These are phyloP conservation scores for Biscutella laevigata DNA, from an alignment of 441 rosid species.

Conservation along the genomic window DNA sequence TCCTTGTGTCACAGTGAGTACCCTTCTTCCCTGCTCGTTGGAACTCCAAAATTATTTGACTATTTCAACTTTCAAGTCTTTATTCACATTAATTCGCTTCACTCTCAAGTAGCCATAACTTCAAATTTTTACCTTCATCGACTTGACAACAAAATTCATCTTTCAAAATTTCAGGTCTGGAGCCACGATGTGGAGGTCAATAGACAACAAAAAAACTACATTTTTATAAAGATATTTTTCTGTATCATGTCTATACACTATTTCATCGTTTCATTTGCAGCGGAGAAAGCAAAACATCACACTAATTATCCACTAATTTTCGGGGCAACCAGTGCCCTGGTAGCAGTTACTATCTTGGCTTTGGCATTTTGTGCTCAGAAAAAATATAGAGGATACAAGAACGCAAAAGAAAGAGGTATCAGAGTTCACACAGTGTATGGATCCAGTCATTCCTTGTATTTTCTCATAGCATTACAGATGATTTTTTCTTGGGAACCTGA, in stretches of 20 bases:
- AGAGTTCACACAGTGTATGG: neutral
- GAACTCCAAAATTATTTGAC: neutral
- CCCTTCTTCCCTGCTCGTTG: neutral
- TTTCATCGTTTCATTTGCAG: conserved; percentile 8
- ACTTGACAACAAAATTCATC: neutral
- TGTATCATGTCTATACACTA: neutral
- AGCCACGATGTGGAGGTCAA: conserved; percentile 16
- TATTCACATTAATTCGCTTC: neutral
- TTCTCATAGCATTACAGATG: neutral
- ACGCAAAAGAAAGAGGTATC: conserved; percentile 14
- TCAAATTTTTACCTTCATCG: neutral
- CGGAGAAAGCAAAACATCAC: neutral
- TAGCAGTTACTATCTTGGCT: conserved; percentile 12
- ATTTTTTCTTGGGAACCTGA: neutral
- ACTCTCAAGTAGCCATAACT: neutral
- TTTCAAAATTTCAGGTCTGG: conserved; percentile 5
- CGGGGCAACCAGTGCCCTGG: neutral
- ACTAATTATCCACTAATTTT: neutral
- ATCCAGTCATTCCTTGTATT: neutral
- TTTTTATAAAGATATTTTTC: neutral
- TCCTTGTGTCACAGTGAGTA: conserved; percentile 30
- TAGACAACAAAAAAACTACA: neutral
- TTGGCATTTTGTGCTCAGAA: neutral
- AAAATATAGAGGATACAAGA: neutral
- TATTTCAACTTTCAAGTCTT: neutral